A percentile compares a stretch with the other conserved stretches of the same genome.
These are phyloP conservation scores for Rhipidocladum racemiflorum DNA, from an alignment of 176 grass and related monocot genomes.

Conservation along the genomic window DNA sequence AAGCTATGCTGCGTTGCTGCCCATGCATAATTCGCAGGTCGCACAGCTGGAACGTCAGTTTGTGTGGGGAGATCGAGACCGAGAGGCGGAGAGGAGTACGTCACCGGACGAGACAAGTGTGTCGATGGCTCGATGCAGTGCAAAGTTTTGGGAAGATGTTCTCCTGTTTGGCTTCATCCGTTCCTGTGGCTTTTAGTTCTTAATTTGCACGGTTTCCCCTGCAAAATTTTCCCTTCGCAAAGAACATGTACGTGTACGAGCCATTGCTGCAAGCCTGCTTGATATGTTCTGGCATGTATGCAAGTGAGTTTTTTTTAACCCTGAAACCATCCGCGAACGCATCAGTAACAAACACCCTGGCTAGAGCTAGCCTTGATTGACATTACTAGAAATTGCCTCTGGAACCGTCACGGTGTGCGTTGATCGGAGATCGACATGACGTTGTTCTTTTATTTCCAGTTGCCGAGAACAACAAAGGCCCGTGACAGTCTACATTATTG, in stretches of 20 bases:
- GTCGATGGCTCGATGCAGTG: not conserved
- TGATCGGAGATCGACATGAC: not conserved
- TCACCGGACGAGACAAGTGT: not conserved
- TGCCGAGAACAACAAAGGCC: conserved; percentile 6
- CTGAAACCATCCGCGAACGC: not conserved
- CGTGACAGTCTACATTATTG: conserved; percentile 20
- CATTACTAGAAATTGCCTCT: not conserved
- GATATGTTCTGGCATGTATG: too few species aligned
- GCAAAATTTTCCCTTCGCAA: not conserved
- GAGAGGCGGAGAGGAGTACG: not conserved
- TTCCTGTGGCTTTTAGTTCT: not conserved
- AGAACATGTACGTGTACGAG: not conserved
- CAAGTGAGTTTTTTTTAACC: not conserved
- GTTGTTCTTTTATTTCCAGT: not conserved
- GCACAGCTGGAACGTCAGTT: not conserved
- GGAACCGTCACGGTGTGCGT: not conserved
- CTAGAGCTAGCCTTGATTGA: not conserved
- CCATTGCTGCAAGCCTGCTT: too few species aligned
- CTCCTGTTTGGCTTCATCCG: not conserved
- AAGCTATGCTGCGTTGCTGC: not conserved
- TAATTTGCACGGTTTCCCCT: not conserved
- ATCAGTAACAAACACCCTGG: not conserved
- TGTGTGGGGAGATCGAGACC: not conserved
- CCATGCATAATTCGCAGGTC: not conserved
- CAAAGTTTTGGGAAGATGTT: not conserved